Evolutionary conservation across 2,329 filamentous ascomycete genomes (phyloP), one percentile per base, ranked within the genome.

Genomic region (Beauveria sp.): DNA sequence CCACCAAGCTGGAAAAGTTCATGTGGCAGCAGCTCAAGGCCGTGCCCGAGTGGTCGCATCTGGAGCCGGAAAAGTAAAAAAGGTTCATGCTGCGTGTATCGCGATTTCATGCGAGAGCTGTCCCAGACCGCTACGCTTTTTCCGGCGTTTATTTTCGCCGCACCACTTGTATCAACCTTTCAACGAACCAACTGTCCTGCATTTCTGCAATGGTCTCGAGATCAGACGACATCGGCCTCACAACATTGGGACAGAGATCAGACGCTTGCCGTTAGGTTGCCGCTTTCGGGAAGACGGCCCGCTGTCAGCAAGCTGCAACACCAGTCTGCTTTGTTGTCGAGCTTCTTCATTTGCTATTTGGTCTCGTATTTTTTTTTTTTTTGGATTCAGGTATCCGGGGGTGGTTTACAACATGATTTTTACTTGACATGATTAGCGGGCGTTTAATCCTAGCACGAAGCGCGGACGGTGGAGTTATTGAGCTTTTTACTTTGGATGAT

Each of bases 21-120:
- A 96, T 98, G 93, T 97, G 91, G 91, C 83, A 87, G 73, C 90
- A 93, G 75, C 91, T 97, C 74, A 88, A 90, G 71, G 89, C 89
- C 67, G 90, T 97, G 58, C 93, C 93, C 1, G 93, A 97, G 78
- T 98, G 93, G 93, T 91, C 88, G 16, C 81, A 85, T 67, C 76
- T 84, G 59, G 81, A 83, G 68, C 77, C 78, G 53, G 80, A 77
- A 68, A 75, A 72, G 69, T 76, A 75, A 71, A 18, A 18, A 4
- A 12, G 34, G 5, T 8, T 20, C 20, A 26, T 18, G 45, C 12
- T 26, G 45, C 45, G 30, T 5, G 14, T 1, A 18, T 2, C 20
- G 1, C 34, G 12, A n/a, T 40, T 28, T 1, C 7, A 14, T 9
- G 16, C 34, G 0, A 5, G 38, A 7, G 40, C 24, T 28, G 10